A percentile compares a stretch with the other conserved stretches of the same genome.
Conservation (phyloP, 805 yeast species). For the Cyberlindnera mycetangii region DNA sequence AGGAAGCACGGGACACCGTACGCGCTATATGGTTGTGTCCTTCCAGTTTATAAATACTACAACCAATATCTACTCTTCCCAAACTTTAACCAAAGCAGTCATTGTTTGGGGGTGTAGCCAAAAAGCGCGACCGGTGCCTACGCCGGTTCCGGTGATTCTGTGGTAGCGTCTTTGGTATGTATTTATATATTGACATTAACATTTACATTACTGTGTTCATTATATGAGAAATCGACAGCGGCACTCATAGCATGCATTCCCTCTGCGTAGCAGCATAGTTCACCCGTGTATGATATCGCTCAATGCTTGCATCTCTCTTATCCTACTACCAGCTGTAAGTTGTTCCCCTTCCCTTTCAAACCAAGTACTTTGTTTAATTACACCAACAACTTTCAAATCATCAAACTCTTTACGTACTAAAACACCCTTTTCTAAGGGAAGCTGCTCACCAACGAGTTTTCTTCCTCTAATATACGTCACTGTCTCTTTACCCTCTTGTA, state of each 20-base stretch:
- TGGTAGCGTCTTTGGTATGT: too few species aligned
- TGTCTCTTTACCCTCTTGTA: constrained; percentile 1
- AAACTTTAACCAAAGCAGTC: too few species aligned
- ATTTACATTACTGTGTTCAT: too few species aligned
- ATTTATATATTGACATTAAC: too few species aligned
- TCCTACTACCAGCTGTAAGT: constrained; percentile 24
- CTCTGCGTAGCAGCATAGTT: too few species aligned
- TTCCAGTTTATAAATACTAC: too few species aligned
- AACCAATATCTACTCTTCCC: too few species aligned
- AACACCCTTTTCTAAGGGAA: constrained; percentile 16
- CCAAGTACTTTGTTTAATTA: constrained; percentile 23
- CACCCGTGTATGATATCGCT: constrained; percentile 25
- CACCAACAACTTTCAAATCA: constrained; percentile 17
- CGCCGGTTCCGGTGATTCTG: constrained; percentile 1
- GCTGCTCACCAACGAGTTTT: constrained; percentile 30
- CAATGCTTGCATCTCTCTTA: constrained; percentile 29
- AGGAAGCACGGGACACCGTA: too few species aligned
- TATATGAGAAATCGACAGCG: too few species aligned
- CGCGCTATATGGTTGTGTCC: too few species aligned
- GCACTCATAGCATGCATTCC: too few species aligned
- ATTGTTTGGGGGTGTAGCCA: too few species aligned
- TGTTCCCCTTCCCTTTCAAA: constrained; percentile 40
- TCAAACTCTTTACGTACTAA: constrained; percentile 24
- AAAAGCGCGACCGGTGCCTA: not conserved
- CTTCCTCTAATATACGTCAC: constrained; percentile 35